Percentiles rank a stretch among this genome's conserved stretches.
Conservation (phyloP, 2,329 filamentous ascomycete species). For the Alternaria arborescens region DNA sequence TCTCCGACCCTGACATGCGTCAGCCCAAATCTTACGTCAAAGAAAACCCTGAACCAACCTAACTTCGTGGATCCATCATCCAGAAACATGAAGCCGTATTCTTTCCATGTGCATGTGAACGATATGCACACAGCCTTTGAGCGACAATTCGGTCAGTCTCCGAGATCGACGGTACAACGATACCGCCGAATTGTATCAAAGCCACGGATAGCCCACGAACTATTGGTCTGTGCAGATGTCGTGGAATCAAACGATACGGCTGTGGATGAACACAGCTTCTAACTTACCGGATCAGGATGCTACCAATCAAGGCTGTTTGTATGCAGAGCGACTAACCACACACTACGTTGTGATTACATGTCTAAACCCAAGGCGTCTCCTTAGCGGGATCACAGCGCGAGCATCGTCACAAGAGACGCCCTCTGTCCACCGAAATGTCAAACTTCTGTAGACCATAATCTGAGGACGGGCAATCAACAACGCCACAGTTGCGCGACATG, state of each 20-base stretch:
- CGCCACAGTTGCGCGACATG: constrained; percentile 49
- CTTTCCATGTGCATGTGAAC: constrained; percentile 14
- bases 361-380: constrained; percentile 25
- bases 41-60: background rate
- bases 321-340: constrained; percentile 24
- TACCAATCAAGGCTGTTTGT: constrained; percentile 35
- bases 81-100: constrained; percentile 6
- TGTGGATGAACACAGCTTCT: constrained; percentile 22
- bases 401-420: constrained; percentile 39
- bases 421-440: constrained; percentile 31
- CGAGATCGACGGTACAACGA: constrained; percentile 35
- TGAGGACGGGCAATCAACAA: constrained; percentile 35
- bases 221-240: constrained; percentile 44
- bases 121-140: constrained; percentile 33
- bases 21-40: constrained; percentile 6
- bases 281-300: constrained; percentile 31
- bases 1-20: background rate
- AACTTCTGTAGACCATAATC: constrained; percentile 30
- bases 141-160: constrained; percentile 29
- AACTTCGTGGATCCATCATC: background rate
- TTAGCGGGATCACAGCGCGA: constrained; percentile 37
- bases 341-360: constrained; percentile 27
- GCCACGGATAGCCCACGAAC: constrained; percentile 42
- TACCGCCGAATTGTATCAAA: constrained; percentile 38
- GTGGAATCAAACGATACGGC: constrained; percentile 36